phyloP scores from a whole-genome alignment of 1,139 yeast species.

The Suhomyces terraborum region DNA sequence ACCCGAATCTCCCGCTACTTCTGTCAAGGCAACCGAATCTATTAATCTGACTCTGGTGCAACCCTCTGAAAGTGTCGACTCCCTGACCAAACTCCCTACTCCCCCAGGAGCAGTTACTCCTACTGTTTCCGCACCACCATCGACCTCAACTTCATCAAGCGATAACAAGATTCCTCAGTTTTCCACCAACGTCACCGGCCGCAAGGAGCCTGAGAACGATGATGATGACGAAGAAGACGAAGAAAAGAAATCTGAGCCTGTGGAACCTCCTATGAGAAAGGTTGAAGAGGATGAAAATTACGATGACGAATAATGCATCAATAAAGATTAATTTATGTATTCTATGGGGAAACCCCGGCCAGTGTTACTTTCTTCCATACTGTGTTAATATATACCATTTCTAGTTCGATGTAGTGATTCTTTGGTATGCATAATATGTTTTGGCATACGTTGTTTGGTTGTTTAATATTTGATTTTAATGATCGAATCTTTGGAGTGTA shows the following conservation, averaged over 20 bases:
- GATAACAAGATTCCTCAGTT: slow-evolving; percentile 23
- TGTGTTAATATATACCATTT: slow-evolving; percentile 13
- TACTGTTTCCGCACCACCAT: slow-evolving; percentile 6
- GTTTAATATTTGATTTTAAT: no score
- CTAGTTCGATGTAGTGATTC: not conserved
- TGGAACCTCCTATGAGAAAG: slow-evolving; percentile 71
- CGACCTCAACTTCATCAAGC: slow-evolving; percentile 1
- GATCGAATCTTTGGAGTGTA: no score
- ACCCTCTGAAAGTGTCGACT: slow-evolving; percentile 8
- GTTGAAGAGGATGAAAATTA: slow-evolving; percentile 84
- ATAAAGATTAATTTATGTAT: slow-evolving; percentile 1
- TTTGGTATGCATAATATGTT: no score
- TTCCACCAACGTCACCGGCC: slow-evolving; percentile 27
- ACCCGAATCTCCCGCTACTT: slow-evolving; percentile 7
- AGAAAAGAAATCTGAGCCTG: slow-evolving; percentile 28
- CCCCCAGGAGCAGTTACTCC: slow-evolving; percentile 10
- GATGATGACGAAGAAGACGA: slow-evolving; percentile 44
- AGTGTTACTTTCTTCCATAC: slow-evolving; percentile 5
- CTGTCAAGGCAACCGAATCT: slow-evolving; percentile 5
- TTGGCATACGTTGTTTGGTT: no score
- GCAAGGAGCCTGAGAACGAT: slow-evolving; percentile 28
- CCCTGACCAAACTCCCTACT: not conserved
- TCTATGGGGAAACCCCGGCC: slow-evolving; percentile 2
- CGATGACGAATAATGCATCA: slow-evolving; percentile 48
- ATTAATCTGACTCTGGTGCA: not conserved